Evolutionary conservation across 768 basidiomycete genomes (phyloP), one percentile per base, ranked within the genome.

Genomic region (Piloderma croceum): DNA sequence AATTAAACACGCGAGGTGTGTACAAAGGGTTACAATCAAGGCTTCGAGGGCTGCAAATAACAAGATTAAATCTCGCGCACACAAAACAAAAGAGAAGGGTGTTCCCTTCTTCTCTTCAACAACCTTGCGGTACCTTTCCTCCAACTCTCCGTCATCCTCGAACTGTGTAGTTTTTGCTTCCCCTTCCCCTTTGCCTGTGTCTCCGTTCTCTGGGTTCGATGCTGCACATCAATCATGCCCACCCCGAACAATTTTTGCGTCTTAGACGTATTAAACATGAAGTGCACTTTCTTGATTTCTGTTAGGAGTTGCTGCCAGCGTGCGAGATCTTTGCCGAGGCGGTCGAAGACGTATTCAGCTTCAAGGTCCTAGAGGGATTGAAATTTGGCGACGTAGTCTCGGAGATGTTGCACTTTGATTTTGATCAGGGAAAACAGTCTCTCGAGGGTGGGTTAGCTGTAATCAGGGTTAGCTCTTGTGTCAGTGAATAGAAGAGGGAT

Each of bases 241-340:
- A 93, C 87, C 1, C 92, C 92, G 56, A 98, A 96, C 34, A 78
- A 78, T 49, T 85, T 90, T 52, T 85, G 82, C 7, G 90, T 93
- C 52, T 96, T 96, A 20, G 90, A 87, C n/a, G 90, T 98, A 62
- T 99, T 94, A 56, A 99, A 98, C 13, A 91, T 97, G 39, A 91
- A 81, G 0, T 94, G 83, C 12, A 92, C 83, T 61, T 94, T 91
- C 66, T 94, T 94, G 71, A 98, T 99, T 58, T 97, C 94, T 7
- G 85, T 89, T 10, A 98, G 71, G 4, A 99, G 80, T 51, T 94
- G 89, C 56, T 96, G 91, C 96, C 96, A 99, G 61, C 84, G 74
- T 3, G 79, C 79, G 17, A 99, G 78, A 9, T 89, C 89, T 61
- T 99, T 94, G 7, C 96, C 96, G 6, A 99, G 82, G 44, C 74